Evolutionary conservation across 192 early-diverging fungal species (phyloP).

Genomic region (Diversispora epigaea): DNA sequence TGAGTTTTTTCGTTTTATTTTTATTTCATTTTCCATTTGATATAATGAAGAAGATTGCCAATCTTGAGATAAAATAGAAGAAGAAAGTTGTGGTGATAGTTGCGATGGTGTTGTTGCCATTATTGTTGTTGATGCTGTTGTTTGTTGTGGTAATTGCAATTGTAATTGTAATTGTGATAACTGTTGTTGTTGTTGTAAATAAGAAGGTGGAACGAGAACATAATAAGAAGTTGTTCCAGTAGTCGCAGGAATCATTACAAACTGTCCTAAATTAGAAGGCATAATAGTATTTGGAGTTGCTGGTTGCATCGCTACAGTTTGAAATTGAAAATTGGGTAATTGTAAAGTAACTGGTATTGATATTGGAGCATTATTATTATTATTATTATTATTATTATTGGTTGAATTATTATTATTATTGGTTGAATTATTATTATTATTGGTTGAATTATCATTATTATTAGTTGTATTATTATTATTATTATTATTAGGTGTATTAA

Average conservation of each 20-base stretch:
- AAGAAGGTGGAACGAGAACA: neutral
- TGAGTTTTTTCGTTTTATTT: no score
- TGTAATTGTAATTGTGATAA: neutral
- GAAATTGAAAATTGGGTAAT: neutral
- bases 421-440: no score
- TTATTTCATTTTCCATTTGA: no score
- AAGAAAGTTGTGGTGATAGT: no score
- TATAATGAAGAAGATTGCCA: no score
- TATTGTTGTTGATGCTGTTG: neutral
- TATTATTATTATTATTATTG: neutral
- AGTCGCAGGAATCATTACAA: constrained; percentile 11
- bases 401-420: neutral
- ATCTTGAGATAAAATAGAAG: no score
- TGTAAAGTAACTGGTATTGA: neutral
- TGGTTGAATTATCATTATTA: no score
- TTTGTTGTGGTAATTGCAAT: neutral
- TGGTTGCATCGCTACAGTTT: neutral
- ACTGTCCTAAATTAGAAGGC: neutral
- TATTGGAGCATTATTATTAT: neutral
- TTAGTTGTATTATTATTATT: no score
- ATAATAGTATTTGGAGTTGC: neutral
- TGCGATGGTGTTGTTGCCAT: no score
- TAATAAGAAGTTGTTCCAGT: neutral
- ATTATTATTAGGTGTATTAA: no score
- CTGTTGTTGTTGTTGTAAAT: constrained; percentile 2